These are phyloP conservation scores for Aphanocladium album DNA, from an alignment of 2,329 filamentous ascomycete species.

Conservation along the genomic window DNA sequence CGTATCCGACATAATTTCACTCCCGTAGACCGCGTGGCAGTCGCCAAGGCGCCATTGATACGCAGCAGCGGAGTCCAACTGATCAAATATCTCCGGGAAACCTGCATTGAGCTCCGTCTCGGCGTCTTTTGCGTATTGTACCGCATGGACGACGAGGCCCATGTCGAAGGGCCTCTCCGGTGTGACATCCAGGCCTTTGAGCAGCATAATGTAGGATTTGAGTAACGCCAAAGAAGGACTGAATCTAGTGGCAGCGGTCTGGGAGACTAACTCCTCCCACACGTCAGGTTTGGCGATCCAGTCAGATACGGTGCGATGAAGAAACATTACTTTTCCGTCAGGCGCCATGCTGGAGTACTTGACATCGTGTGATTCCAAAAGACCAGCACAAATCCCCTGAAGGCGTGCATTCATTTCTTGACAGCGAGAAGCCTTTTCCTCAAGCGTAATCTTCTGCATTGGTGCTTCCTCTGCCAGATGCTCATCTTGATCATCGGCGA, in stretches of 20 bases:
- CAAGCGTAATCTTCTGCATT: not conserved
- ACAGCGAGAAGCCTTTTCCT: not conserved
- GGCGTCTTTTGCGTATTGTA: not conserved
- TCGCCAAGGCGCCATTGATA: slow-evolving; percentile 5
- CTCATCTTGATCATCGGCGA: not conserved
- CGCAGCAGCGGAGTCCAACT: not conserved
- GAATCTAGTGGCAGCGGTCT: not conserved
- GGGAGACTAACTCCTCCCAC: not conserved
- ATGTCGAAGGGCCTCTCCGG: not conserved
- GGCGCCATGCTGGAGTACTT: slow-evolving; percentile 4
- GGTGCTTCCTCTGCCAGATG: not conserved
- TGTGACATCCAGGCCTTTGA: not conserved
- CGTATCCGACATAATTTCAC: not conserved
- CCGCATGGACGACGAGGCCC: not conserved
- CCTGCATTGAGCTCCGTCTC: not conserved
- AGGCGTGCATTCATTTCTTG: not conserved
- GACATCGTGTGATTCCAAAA: not conserved
- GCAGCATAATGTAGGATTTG: not conserved
- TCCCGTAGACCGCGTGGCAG: slow-evolving; percentile 1
- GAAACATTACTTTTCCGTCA: not conserved
- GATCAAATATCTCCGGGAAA: not conserved
- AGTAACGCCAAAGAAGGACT: slow-evolving; percentile 3
- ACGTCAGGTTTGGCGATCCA: slow-evolving; percentile 1
- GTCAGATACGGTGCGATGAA: slow-evolving; percentile 9
- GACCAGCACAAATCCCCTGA: not conserved